Base-by-base conservation (phyloP, 2,329 filamentous ascomycete species). In the Neonectria magnoliae region DNA sequence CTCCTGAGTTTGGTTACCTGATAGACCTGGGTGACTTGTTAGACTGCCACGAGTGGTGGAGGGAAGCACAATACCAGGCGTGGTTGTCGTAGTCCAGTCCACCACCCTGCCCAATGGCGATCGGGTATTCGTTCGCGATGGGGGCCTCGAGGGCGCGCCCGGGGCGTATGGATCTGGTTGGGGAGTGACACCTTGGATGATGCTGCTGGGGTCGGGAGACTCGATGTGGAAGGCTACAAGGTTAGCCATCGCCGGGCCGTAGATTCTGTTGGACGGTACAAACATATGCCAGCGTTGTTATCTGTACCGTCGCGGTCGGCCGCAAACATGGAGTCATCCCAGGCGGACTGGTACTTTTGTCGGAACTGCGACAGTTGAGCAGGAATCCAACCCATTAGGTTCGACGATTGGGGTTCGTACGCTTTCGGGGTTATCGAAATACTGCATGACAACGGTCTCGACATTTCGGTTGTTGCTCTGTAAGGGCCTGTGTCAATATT, bases 141-240 rank as follows among this genome's bases (percentile, higher is more conserved):
- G 88, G n/a, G 88, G 88, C 60, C 88, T 82, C 18, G 88, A 89
- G 0, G 87, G 86, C 5, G 85, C 84, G 29, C 79, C 80, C 9
- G 78, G 77, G 38, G 78, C 79, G 62, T 83, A 82, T 50, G 77
- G 76, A 41, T 80, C 80, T 13, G 75, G 73, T 2, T 78, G 78
- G 36, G 82, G 80, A 7, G 82, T 79, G 11, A 81, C 76, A 20
- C 82, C 82, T 47, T 83, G 80, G 33, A 85, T 80, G 38, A 83
- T 72, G 38, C 73, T 74, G 64, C 76, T 77, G 61, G 83, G 81
- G 69, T 84, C 83, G 47, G 84, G 78, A 8, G 83, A 81, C 65
- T 89, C 85, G 64, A 90, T 84, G 67, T 85, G 83, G 73, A 89
- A 90, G 16, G 85, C 85, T 84, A 69, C 13, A 54, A 20, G 48